Base-by-base conservation (phyloP, 805 yeast genomes). In the Isabelozyma pseudorhagii region DNA sequence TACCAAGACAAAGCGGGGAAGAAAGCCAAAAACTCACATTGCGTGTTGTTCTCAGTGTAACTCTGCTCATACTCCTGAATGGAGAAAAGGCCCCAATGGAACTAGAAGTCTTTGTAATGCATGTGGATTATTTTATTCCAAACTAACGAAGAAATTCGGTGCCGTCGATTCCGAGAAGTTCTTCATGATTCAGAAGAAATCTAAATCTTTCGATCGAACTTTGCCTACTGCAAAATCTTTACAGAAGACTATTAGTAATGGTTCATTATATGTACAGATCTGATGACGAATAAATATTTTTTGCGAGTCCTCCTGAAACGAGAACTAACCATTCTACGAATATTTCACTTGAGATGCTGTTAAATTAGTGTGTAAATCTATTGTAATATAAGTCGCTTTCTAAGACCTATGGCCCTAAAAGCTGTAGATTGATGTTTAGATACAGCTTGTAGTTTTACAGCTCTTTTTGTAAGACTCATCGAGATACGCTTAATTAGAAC, bases 81-180 rank as follows among this genome's bases (percentile, higher is more conserved):
- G 97, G 97, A 77, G 97, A 61, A 75, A 86, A 52, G 97, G 97
- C 0, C 97, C 97, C 0, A 79, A 81, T 50, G 96, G 96, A 0
- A 81, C 84, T 4, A 78, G 89, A 58, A 87, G 93, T 0, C 72
- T 91, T 51, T 91, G 97, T 68, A 91, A 91, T 66, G 97, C 97
- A 0, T 92, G 97, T 69, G 97, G 97, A 0, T 71, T 92, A 44
- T 87, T 83, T 58, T 85, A 79, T 60, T 76, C 86, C 13, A 87
- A 87, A 59, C 61, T 87, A 48, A 69, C 76, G 4, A 83, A 76
- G 55, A 78, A 72, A 51, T 64, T 71, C 51, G 84, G 83, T 1
- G 46, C 55, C 3, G 66, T 65, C 5, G 71, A 60, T 29, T 83
- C 83, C 5, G 72, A 68, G 11, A 59, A 54, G 10, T 61, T 71